phyloP scores from a whole-genome alignment of 2,329 filamentous ascomycete species.

The Cladosporium sphaerospermum region DNA sequence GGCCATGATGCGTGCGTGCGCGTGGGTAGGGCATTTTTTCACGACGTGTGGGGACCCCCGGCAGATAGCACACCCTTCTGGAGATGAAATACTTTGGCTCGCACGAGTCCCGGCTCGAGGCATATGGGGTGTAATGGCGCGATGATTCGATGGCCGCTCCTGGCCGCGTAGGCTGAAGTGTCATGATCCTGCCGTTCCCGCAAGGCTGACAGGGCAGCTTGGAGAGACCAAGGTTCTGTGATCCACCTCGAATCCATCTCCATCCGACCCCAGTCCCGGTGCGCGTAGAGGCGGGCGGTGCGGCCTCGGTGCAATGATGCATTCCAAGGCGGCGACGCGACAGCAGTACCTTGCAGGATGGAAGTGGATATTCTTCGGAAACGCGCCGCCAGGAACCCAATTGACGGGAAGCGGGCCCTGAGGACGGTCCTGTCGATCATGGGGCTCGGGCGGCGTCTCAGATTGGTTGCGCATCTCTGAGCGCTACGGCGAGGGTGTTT shows the following conservation, averaged over 20 bases:
- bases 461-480: neutral
- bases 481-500: conserved; percentile 1
- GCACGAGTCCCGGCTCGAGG: neutral
- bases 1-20: neutral
- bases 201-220: neutral
- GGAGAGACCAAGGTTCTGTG: neutral
- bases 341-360: neutral
- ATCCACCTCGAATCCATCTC: neutral
- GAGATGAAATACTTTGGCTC: too few species aligned
- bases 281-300: conserved; percentile 4
- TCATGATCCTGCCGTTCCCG: neutral
- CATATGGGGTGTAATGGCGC: neutral
- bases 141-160: neutral
- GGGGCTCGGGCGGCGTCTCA: conserved; percentile 7
- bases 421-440: conserved; percentile 5
- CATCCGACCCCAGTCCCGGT: neutral
- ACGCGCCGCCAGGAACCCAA: conserved; percentile 7
- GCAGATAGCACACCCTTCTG: too few species aligned
- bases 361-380: conserved; percentile 3
- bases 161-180: neutral
- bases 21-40: too few species aligned
- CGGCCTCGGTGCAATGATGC: neutral
- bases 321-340: neutral
- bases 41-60: too few species aligned
- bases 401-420: neutral